Base-by-base conservation (phyloP, 495 filamentous ascomycete genomes). In the Penicillium desertorum region DNA sequence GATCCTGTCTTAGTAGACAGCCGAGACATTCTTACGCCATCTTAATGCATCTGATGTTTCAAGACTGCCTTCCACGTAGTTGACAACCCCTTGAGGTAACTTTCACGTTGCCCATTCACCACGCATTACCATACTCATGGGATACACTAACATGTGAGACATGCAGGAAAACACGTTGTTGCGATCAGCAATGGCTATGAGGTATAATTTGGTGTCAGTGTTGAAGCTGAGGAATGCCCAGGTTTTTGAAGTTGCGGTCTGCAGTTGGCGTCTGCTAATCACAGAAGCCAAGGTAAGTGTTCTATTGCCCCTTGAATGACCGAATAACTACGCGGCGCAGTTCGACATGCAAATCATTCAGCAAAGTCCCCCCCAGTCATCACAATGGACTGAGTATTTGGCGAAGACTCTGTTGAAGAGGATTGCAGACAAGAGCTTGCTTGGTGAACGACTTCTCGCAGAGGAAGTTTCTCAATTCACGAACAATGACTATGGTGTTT, bases 401-500 rank as follows among this genome's bases (percentile, higher is more conserved):
- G 52, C 47, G 58, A 57, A n/a, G 5, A 23, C 29, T 14, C 27
- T 7, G 27, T 41, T 25, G n/a, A 37, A 17, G 16, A 46, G 10
- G 29, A 55, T 9, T 22, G 5, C 11, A 42, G 47, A 14, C 19
- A 23, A 5, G 57, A 58, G 23, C 42, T 43, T 2, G 23, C 42
- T 43, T 2, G n/a, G 37, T 5, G 60, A 62, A 52, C 51, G 39
- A 11, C 51, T 66, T n/a, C 47, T 66, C 11, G 51, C 46, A 22
- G 60, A 63, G 20, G 63, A 62, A 39, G 16, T 58, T 30, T 66
- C 69, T 12, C 62, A 61, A 57, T 85, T 84, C 62, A 45, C 52
- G 12, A 83, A 84, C 50, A 65, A 75, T 8, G 79, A 80, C 17
- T 67, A 64, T 32, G 77, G 84, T n/a, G 64, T 82, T 1, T 69